Percentiles rank a stretch among this genome's conserved stretches.
These are phyloP conservation scores for Camellia lanceoleosa DNA, from an alignment of 148 eudicot species.

Conservation along the genomic window DNA sequence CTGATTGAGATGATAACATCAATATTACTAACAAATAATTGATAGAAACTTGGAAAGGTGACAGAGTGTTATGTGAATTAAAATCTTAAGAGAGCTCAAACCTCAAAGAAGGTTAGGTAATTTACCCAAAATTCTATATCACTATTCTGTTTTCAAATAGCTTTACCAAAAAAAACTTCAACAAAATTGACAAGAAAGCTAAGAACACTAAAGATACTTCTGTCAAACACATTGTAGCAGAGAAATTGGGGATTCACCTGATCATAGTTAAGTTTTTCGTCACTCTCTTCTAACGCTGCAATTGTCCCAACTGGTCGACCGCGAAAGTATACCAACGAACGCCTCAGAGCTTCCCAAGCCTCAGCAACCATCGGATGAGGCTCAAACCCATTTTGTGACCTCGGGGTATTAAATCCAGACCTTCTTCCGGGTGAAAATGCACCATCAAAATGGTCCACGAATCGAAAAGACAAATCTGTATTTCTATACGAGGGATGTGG, in stretches of 20 bases:
- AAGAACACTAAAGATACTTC: not conserved
- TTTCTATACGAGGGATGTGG: conserved; percentile 47
- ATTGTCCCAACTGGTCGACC: conserved; percentile 96
- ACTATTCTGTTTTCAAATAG: too few species aligned
- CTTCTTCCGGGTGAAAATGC: conserved; percentile 44
- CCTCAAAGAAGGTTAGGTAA: too few species aligned
- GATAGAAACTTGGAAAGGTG: too few species aligned
- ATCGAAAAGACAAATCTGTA: conserved; percentile 35
- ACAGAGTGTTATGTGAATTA: too few species aligned
- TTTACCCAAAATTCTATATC: too few species aligned
- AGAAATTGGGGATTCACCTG: conserved; percentile 52
- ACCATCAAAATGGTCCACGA: conserved; percentile 44
- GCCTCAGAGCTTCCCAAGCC: conserved; percentile 88
- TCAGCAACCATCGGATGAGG: conserved; percentile 71
- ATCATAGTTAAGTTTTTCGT: conserved; percentile 82
- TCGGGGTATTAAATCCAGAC: conserved; percentile 71
- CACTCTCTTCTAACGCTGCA: conserved; percentile 81
- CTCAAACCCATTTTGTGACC: conserved; percentile 59
- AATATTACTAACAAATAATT: too few species aligned
- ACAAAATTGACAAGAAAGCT: not conserved
- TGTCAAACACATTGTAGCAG: not conserved
- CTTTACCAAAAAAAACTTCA: too few species aligned
- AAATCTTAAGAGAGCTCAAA: too few species aligned
- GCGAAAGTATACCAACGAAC: conserved; percentile 71
- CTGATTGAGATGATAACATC: too few species aligned